These are phyloP conservation scores for Acanthamoeba rhysodes DNA, from an alignment of 208 protist genomes.

Conservation along the genomic window DNA sequence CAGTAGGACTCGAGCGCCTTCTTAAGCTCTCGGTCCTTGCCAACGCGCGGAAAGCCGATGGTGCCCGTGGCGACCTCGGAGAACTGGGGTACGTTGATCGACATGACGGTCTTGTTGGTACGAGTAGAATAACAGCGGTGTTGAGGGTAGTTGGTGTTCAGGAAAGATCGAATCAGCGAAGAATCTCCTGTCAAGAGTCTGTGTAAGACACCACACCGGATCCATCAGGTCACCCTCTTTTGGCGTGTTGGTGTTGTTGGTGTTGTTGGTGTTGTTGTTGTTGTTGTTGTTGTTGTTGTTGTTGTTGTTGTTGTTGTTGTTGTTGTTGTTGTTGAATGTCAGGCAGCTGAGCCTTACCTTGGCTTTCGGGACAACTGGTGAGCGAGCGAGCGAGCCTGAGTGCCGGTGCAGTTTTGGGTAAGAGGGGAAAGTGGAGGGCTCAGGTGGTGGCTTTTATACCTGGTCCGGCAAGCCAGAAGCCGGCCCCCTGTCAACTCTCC, in stretches of 20 bases:
- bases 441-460: constrained; percentile 50
- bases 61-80: constrained; percentile 58
- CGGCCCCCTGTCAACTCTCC: not conserved
- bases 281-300: not conserved
- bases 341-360: not conserved
- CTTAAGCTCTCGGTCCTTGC: constrained; percentile 92
- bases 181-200: not conserved
- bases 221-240: not conserved
- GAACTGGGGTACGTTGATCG: constrained; percentile 17
- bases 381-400: not conserved
- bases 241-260: not conserved
- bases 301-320: not conserved
- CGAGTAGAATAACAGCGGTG: not conserved
- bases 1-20: constrained; percentile 93
- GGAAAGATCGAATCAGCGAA: not conserved
- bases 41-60: constrained; percentile 93
- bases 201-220: not conserved
- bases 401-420: not conserved
- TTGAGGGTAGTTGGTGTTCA: not conserved
- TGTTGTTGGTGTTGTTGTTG: not conserved
- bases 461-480: not conserved
- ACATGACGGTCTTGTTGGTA: not conserved
- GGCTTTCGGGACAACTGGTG: not conserved
- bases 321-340: not conserved
- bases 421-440: not conserved